Evolutionary conservation across 2,329 filamentous ascomycete genomes (phyloP), one percentile per base, ranked within the genome.

Genomic region (Aureobasidium leucospermi): DNA sequence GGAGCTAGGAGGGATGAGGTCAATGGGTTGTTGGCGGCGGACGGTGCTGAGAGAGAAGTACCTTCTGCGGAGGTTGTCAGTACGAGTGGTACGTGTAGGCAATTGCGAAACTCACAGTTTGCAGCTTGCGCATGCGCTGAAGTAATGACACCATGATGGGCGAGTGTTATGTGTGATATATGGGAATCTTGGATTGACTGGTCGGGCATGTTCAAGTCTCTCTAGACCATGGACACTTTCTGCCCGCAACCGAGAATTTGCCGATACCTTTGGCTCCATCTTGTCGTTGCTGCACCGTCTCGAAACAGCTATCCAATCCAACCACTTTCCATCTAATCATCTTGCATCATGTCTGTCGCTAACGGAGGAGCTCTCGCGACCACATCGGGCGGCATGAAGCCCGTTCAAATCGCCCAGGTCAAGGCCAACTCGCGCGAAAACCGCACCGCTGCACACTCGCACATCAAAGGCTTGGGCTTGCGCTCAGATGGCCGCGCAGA

Each of bases 381-480:
- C 34, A 63, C 67, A 38, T 64, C 67, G 23, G 60, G 64, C 11
- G 66, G 67, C 52, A 66, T 64, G 57, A 67, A 69, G 59, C 66
- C 69, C 36, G 70, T 73, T 8, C 66, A 69, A 48, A 72, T 73
- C 57, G 65, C 66, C 58, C 69, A 72, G 64, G 71, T 72, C 36
- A 66, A 67, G 29, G 64, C 65, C 29, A 68, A 67, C 57, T 65
- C 68, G 16, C 91, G 94, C 79, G 93, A 96, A 75, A 94, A 95
- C 78, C 87, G 94, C 72, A 99, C 94, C 49, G 93, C 94, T 63
- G 89, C 93, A 67, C 94, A 99, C 77, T 96, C 93, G 57, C 94
- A 99, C 76, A 99, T 99, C 82, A 96, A 91, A 74, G 94, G 94
- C 55, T 81, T 99, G 42, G 94, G 94, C 16, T 78, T 99, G 67